Percentiles rank a stretch among this genome's conserved stretches.
These are phyloP conservation scores for Curvularia spicifera DNA, from an alignment of 2,329 filamentous ascomycete species.

Conservation along the genomic window DNA sequence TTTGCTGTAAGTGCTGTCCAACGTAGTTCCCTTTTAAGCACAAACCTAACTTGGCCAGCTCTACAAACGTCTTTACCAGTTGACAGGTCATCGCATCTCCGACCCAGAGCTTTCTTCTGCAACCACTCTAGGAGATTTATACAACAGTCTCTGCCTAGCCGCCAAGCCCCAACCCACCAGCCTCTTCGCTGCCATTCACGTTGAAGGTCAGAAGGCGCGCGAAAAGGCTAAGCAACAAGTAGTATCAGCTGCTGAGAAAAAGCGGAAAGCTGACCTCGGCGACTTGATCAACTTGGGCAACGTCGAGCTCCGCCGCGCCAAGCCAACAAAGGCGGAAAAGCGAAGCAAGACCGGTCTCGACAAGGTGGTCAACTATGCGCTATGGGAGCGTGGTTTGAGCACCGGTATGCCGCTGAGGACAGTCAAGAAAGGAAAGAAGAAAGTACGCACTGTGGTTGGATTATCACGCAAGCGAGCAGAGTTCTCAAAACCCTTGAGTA, in stretches of 20 bases:
- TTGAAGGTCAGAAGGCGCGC: slow-evolving; percentile 33
- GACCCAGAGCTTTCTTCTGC: slow-evolving; percentile 67
- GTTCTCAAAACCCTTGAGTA: slow-evolving; percentile 19
- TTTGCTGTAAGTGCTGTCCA: slow-evolving; percentile 43
- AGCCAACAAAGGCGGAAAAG: slow-evolving; percentile 73
- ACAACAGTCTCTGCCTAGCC: slow-evolving; percentile 43
- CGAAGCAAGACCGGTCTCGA: slow-evolving; percentile 75
- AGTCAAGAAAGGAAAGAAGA: slow-evolving; percentile 4
- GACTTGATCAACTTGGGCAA: slow-evolving; percentile 59
- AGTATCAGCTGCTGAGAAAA: neutral
- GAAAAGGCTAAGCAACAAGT: slow-evolving; percentile 19
- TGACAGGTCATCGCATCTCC: slow-evolving; percentile 77
- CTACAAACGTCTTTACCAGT: slow-evolving; percentile 78
- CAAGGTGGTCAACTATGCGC: slow-evolving; percentile 78
- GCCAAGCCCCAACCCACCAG: slow-evolving; percentile 57
- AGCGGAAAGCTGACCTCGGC: slow-evolving; percentile 27
- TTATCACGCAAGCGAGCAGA: slow-evolving; percentile 10
- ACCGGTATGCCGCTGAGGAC: neutral
- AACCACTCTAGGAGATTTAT: slow-evolving; percentile 49
- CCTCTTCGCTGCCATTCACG: slow-evolving; percentile 65
- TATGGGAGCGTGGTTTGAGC: slow-evolving; percentile 48
- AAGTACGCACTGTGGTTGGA: slow-evolving; percentile 4
- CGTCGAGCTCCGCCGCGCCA: slow-evolving; percentile 69
- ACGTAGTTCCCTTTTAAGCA: neutral
- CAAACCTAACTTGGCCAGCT: slow-evolving; percentile 62